Conservation (phyloP, 139 green algal genomes). For the Chlorella sp. region DNA sequence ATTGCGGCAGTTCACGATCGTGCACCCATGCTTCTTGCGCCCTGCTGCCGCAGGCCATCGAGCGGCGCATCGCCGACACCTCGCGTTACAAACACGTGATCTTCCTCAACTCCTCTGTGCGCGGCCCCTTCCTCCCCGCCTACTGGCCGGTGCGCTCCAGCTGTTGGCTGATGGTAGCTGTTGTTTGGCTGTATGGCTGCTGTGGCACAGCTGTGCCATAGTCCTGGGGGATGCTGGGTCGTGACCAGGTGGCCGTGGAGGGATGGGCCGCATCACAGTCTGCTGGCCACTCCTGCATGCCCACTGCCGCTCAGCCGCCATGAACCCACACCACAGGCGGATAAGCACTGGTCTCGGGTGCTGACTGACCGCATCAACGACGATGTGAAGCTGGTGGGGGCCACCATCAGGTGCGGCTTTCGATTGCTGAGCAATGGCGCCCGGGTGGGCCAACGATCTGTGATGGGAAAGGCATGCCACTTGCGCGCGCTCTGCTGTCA, state of each 20-base stretch:
- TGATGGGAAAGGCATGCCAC: too few relatives aligned
- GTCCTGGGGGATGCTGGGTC: too few relatives aligned
- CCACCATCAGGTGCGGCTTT: conserved; percentile 29
- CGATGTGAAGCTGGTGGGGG: conserved; percentile 27
- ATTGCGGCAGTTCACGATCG: too few relatives aligned
- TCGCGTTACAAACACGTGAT: conserved; percentile 55
- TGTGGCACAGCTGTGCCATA: too few relatives aligned
- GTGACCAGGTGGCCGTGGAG: too few relatives aligned
- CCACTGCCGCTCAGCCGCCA: not conserved
- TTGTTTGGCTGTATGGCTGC: too few relatives aligned
- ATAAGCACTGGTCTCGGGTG: conserved; percentile 31
- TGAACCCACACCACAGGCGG: conserved; percentile 20
- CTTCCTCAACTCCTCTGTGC: conserved; percentile 60
- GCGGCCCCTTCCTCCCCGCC: conserved; percentile 51
- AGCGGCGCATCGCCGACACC: conserved; percentile 9
- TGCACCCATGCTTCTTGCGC: too few relatives aligned
- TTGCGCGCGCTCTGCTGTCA: too few relatives aligned
- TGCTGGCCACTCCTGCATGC: too few relatives aligned
- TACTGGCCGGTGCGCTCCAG: conserved; percentile 45
- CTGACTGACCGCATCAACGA: conserved; percentile 22
- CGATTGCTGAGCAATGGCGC: not conserved
- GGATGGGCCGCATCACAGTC: too few relatives aligned
- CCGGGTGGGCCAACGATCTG: too few relatives aligned
- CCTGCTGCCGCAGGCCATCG: conserved; percentile 20
- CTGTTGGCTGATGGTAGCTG: too few relatives aligned